A percentile compares a stretch with the other conserved stretches of the same genome.
These are phyloP conservation scores for Podospora sp. DNA, from an alignment of 495 filamentous ascomycete species.

Conservation along the genomic window DNA sequence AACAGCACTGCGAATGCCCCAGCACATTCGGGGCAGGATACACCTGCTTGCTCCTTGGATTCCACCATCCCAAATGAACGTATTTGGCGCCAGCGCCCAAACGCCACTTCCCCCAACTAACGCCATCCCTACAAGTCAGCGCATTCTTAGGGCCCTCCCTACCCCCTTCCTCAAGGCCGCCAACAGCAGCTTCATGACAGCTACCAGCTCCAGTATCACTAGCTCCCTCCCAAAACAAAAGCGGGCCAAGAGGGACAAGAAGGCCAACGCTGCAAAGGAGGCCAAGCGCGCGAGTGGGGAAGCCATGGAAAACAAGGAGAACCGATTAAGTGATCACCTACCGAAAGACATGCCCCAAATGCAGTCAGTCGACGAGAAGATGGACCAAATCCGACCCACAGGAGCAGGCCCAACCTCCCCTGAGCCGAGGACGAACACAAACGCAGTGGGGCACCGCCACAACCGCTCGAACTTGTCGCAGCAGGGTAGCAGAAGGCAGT, in stretches of 20 bases:
- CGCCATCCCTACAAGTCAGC: slow-evolving; percentile 87
- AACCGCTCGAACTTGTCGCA: slow-evolving; percentile 35
- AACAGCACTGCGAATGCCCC: slow-evolving; percentile 92
- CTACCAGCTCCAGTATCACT: slow-evolving; percentile 86
- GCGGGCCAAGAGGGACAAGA: slow-evolving; percentile 61
- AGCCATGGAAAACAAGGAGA: slow-evolving; percentile 47
- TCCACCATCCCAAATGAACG: slow-evolving; percentile 92
- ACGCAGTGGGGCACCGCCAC: slow-evolving; percentile 32
- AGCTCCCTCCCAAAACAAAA: slow-evolving; percentile 68
- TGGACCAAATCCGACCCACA: slow-evolving; percentile 40
- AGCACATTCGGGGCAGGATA: slow-evolving; percentile 91
- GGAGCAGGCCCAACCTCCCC: slow-evolving; percentile 29
- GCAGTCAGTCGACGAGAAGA: slow-evolving; percentile 40
- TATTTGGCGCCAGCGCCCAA: slow-evolving; percentile 68
- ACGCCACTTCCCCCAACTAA: slow-evolving; percentile 70
- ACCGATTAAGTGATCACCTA: slow-evolving; percentile 26
- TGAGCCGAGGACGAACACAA: slow-evolving; percentile 30
- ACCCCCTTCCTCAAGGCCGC: slow-evolving; percentile 91
- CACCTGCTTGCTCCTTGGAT: slow-evolving; percentile 98
- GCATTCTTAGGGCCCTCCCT: slow-evolving; percentile 86
- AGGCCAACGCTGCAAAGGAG: slow-evolving; percentile 24
- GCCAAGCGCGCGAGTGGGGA: slow-evolving; percentile 27
- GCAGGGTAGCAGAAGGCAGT: slow-evolving; percentile 25
- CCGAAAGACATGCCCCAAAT: slow-evolving; percentile 24
- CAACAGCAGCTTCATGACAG: slow-evolving; percentile 91